Conservation (phyloP, 805 yeast species). For the Candida caryicola region DNA sequence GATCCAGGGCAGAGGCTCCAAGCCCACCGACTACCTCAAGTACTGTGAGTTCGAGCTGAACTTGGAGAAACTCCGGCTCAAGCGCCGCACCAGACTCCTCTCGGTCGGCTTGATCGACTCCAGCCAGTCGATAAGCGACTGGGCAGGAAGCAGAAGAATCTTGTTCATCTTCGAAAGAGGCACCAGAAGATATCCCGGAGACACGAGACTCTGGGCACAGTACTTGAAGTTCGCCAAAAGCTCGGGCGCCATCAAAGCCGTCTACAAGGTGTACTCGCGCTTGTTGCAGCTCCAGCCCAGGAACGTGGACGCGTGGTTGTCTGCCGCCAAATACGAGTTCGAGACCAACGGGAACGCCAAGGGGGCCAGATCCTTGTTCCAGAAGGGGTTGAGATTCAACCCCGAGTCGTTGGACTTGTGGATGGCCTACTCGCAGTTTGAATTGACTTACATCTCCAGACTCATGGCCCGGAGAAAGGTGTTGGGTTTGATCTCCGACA, state of each 20-base stretch:
- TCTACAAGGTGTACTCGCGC: slow-evolving; percentile 73
- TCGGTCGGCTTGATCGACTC: slow-evolving; percentile 55
- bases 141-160: slow-evolving; percentile 82
- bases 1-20: slow-evolving; percentile 78
- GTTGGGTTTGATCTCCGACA: slow-evolving; percentile 71
- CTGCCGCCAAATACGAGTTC: slow-evolving; percentile 91
- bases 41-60: slow-evolving; percentile 80
- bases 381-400: slow-evolving; percentile 81
- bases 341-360: slow-evolving; percentile 84
- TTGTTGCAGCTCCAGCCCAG: slow-evolving; percentile 87
- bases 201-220: slow-evolving; percentile 72
- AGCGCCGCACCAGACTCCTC: slow-evolving; percentile 63
- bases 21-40: slow-evolving; percentile 68
- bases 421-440: slow-evolving; percentile 85
- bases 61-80: slow-evolving; percentile 72
- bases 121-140: slow-evolving; percentile 71
- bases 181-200: slow-evolving; percentile 73
- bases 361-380: slow-evolving; percentile 84
- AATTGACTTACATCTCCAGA: slow-evolving; percentile 80
- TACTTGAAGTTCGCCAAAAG: slow-evolving; percentile 68
- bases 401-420: slow-evolving; percentile 70
- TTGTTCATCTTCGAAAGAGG: slow-evolving; percentile 83
- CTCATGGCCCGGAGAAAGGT: slow-evolving; percentile 79
- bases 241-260: slow-evolving; percentile 65
- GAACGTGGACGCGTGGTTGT: slow-evolving; percentile 85